These are phyloP conservation scores for Nicotiana tomentosiformis DNA, from an alignment of 257 asterid species.

Conservation along the genomic window DNA sequence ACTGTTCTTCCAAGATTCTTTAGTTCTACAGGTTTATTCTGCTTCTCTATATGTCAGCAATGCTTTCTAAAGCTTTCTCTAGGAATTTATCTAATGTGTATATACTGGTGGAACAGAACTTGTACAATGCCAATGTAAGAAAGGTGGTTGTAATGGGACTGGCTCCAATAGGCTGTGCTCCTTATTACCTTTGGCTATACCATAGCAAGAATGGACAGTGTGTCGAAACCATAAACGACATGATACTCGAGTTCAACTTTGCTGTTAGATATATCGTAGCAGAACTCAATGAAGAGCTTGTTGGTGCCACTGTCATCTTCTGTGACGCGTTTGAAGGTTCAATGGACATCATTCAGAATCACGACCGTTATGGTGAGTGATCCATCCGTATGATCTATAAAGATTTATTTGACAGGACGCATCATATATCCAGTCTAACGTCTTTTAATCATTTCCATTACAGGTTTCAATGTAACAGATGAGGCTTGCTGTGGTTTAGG, in stretches of 20 bases:
- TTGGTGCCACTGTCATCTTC: conserved; percentile 48
- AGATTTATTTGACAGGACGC: not conserved
- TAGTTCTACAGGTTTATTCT: not conserved
- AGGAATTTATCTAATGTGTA: not conserved
- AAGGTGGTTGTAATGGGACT: conserved; percentile 87
- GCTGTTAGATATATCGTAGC: conserved; percentile 65
- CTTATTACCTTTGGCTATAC: conserved; percentile 68
- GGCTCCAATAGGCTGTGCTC: conserved; percentile 93
- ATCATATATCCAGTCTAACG: not conserved
- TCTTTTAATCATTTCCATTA: not conserved
- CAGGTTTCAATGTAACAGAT: conserved; percentile 61
- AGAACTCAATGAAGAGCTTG: conserved; percentile 53
- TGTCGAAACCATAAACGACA: conserved; percentile 51
- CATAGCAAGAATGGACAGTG: conserved; percentile 53
- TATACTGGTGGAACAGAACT: conserved; percentile 49
- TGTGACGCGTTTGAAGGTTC: conserved; percentile 87
- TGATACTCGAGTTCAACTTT: conserved; percentile 70
- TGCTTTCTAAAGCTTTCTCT: not conserved
- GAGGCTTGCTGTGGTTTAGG: conserved; percentile 97
- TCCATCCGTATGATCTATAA: not conserved
- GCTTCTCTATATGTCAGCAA: not conserved
- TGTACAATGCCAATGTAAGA: conserved; percentile 72
- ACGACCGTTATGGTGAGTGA: conserved; percentile 53
- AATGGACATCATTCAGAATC: conserved; percentile 70
- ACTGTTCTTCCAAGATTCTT: not conserved